phyloP scores from a whole-genome alignment of 2,329 filamentous ascomycete genomes.

The Aaosphaeria arxii region DNA sequence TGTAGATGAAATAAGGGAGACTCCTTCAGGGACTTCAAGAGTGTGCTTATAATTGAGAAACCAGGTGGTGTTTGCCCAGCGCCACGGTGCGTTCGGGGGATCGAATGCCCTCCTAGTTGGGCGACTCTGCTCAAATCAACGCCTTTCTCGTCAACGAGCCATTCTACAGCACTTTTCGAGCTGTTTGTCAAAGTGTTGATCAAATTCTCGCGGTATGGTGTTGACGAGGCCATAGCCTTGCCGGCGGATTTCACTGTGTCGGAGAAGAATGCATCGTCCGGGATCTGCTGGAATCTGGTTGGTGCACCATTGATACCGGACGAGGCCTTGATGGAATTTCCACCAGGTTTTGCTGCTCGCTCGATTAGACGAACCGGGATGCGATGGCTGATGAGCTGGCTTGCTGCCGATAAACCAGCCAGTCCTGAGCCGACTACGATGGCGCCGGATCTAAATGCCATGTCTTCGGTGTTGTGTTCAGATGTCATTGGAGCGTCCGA shows the following conservation, averaged over 20 bases:
- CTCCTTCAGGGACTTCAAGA: slow-evolving; percentile 52
- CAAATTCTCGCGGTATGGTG: slow-evolving; percentile 40
- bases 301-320: slow-evolving; percentile 60
- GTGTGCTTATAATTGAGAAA: slow-evolving; percentile 54
- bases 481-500: background rate
- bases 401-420: slow-evolving; percentile 60
- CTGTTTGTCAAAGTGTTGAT: slow-evolving; percentile 48
- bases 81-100: slow-evolving; percentile 58
- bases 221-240: slow-evolving; percentile 24
- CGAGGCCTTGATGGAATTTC: slow-evolving; percentile 66
- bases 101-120: slow-evolving; percentile 58
- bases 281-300: slow-evolving; percentile 49
- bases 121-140: slow-evolving; percentile 59
- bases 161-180: slow-evolving; percentile 52
- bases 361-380: slow-evolving; percentile 59
- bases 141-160: slow-evolving; percentile 56
- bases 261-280: slow-evolving; percentile 47
- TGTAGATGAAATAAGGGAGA: slow-evolving; percentile 52
- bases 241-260: slow-evolving; percentile 61
- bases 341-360: slow-evolving; percentile 56
- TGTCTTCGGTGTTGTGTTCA: slow-evolving; percentile 1
- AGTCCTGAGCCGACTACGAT: slow-evolving; percentile 65
- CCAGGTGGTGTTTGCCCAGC: slow-evolving; percentile 56
- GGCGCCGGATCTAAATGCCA: slow-evolving; percentile 30
- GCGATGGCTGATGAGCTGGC: slow-evolving; percentile 53